phyloP scores from a whole-genome alignment of 1,284 basidiomycete genomes.

The Tilletia caries region DNA sequence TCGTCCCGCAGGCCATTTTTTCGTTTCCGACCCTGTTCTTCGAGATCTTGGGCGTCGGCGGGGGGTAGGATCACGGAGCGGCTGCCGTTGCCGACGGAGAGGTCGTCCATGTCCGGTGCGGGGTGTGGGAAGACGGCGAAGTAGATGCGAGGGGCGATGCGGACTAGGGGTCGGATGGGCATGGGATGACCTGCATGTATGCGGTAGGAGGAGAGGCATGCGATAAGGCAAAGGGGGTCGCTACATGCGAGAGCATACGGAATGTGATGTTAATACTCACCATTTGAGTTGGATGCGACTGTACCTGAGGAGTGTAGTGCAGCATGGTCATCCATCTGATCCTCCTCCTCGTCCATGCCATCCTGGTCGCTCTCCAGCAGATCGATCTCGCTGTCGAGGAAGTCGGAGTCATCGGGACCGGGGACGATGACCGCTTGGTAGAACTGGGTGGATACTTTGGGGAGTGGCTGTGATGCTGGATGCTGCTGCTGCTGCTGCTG shows the following conservation, averaged over 20 bases:
- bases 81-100: conserved; percentile 2
- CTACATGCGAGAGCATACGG: too few species aligned
- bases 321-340: too few species aligned
- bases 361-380: too few species aligned
- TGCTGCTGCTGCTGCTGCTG: not conserved
- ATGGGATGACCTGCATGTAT: not conserved
- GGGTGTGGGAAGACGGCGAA: conserved; percentile 16
- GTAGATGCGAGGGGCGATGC: conserved; percentile 13
- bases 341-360: too few species aligned
- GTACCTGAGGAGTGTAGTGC: not conserved
- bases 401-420: conserved; percentile 13
- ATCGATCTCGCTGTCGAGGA: conserved; percentile 10
- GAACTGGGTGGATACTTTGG: not conserved
- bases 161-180: conserved; percentile 8
- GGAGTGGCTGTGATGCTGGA: not conserved
- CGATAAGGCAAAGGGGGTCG: too few species aligned
- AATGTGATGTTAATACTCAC: too few species aligned
- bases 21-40: not conserved
- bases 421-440: not conserved
- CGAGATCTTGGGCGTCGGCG: conserved; percentile 9
- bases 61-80: not conserved
- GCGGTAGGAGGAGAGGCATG: too few species aligned
- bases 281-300: too few species aligned
- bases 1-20: not conserved
- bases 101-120: conserved; percentile 4